These are phyloP conservation scores for Candida rishiriensis DNA, from an alignment of 805 yeast species.

Conservation along the genomic window DNA sequence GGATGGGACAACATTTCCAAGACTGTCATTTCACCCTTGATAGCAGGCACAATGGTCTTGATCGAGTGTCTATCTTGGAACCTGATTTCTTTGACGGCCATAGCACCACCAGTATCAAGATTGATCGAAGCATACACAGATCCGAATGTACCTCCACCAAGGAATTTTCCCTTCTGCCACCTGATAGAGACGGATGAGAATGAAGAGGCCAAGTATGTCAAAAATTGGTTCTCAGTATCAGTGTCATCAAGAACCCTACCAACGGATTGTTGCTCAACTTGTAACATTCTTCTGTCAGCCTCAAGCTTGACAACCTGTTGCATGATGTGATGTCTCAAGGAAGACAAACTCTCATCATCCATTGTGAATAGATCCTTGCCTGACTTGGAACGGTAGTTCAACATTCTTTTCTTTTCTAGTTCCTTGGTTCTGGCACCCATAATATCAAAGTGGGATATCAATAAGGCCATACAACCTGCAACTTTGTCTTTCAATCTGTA, in stretches of 20 bases:
- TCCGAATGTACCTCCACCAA: conserved; percentile 97
- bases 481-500: conserved; percentile 69
- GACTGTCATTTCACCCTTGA: conserved; percentile 95
- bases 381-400: conserved; percentile 45
- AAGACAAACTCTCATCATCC: conserved; percentile 48
- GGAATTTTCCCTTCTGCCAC: conserved; percentile 93
- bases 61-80: conserved; percentile 86
- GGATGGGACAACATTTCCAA: conserved; percentile 94
- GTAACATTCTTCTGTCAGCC: conserved; percentile 39
- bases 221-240: conserved; percentile 81
- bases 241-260: conserved; percentile 89
- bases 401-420: conserved; percentile 50
- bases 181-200: conserved; percentile 86
- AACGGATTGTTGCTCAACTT: conserved; percentile 47
- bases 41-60: conserved; percentile 77
- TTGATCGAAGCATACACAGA: conserved; percentile 89
- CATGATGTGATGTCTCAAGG: conserved; percentile 66
- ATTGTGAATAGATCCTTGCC: conserved; percentile 51
- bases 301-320: conserved; percentile 64
- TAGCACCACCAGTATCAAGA: conserved; percentile 89
- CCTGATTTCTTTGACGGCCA: conserved; percentile 95
- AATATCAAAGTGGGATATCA: conserved; percentile 94
- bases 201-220: conserved; percentile 82
- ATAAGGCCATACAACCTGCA: conserved; percentile 88
- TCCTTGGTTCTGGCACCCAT: conserved; percentile 95